These are phyloP conservation scores for Phycomyces nitens DNA, from an alignment of 192 early-diverging fungal species.

Conservation along the genomic window DNA sequence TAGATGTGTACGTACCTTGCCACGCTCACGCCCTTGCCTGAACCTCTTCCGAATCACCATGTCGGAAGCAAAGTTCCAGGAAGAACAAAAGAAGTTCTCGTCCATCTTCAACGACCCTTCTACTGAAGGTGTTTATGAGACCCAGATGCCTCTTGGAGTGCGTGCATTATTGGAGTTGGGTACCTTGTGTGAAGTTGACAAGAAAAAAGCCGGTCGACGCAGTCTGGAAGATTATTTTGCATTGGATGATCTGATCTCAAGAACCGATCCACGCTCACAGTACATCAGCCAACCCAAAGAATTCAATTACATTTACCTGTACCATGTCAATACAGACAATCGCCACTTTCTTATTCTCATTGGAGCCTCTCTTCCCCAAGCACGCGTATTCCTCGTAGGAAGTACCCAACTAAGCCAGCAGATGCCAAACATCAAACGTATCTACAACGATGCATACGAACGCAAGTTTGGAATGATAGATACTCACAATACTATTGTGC, in stretches of 20 bases:
- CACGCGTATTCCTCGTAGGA: conserved; percentile 78
- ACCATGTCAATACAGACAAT: conserved; percentile 60
- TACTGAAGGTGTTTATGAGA: conserved; percentile 94
- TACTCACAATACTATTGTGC: conserved; percentile 40
- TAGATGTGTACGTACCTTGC: conserved; percentile 61
- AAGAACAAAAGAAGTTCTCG: conserved; percentile 68
- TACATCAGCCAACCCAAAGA: conserved; percentile 36
- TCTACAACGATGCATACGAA: conserved; percentile 62
- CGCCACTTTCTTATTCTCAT: conserved; percentile 73
- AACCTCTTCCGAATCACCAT: conserved; percentile 82
- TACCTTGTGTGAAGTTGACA: conserved; percentile 47
- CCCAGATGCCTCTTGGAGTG: conserved; percentile 74
- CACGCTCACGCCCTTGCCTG: conserved; percentile 65
- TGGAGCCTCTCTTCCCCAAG: conserved; percentile 48
- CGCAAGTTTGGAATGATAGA: conserved; percentile 29
- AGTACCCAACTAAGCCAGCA: conserved; percentile 53
- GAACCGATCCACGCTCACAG: background rate
- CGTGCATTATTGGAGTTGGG: conserved; percentile 82
- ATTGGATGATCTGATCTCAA: conserved; percentile 37
- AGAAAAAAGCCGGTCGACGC: conserved; percentile 8
- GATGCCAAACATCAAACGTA: conserved; percentile 65
- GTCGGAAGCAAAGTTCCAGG: conserved; percentile 73
- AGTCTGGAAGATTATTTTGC: conserved; percentile 46
- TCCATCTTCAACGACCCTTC: conserved; percentile 82
- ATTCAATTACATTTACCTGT: conserved; percentile 71